Evolutionary conservation across 2,329 filamentous ascomycete species (phyloP), one percentile per base, ranked within the genome.

Genomic region (Cladorrhinum sp.): DNA sequence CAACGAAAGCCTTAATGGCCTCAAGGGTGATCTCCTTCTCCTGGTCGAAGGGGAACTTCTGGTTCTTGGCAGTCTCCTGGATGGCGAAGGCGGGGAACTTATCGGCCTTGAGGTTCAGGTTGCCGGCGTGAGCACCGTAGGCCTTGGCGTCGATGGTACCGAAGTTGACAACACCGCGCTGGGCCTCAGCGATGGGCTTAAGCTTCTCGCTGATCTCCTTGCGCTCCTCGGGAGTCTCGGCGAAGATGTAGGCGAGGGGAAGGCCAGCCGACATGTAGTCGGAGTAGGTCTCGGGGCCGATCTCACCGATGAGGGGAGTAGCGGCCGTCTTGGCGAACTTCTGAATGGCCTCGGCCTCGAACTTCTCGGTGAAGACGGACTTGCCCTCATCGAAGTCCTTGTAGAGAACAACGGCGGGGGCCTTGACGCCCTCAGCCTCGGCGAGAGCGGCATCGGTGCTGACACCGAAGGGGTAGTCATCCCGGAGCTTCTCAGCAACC

Each of bases 301-400:
- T 90, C 81, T 97, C 95, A 65, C 95, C 95, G 67, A 99, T 88
- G 71, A 99, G 82, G 66, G 95, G 95, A 63, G 90, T 96, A 69
- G 93, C 87, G 63, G 92, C 82, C 54, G 86, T 87, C 83, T 92
- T 93, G 76, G 90, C 86, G 79, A 96, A 99, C 68, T 83, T 83
- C 73, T 87, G 85, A 72, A 99, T 92, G 57, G 86, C 85, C 64
- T 93, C 91, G 63, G 83, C 84, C 48, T 92, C 90, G 72, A 98
- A 93, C 76, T 91, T 88, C 69, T 92, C 89, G 20, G 85, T 81
- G 81, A 90, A 96, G 70, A 88, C 81, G 70, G 87, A 86, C 86
- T 96, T 97, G 80, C 93, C 92, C 81, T 98, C 94, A 73, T 99
- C 95, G 72, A 98, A 99, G 63, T 88, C 84, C 86, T 99, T 98